These are phyloP conservation scores for Eucalyptus guilfoylei DNA, from an alignment of 345 rosid species.

Conservation along the genomic window DNA sequence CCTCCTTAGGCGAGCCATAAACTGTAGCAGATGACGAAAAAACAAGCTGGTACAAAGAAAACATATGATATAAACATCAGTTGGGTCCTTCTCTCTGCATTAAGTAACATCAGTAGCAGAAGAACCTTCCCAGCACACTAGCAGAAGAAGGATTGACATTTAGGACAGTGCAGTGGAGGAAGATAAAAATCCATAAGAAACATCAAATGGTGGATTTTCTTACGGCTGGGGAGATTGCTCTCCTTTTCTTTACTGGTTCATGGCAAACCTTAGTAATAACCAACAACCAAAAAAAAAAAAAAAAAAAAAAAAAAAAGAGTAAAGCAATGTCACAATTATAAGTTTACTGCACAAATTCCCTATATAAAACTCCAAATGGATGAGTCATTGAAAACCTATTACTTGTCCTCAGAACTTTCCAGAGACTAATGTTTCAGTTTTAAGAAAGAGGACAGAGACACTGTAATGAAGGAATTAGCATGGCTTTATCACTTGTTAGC, in stretches of 20 bases:
- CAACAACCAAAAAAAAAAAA: not conserved
- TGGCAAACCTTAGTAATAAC: not conserved
- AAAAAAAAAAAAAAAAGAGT: not conserved
- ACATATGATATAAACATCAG: not conserved
- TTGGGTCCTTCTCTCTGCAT: not conserved
- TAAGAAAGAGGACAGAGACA: not conserved
- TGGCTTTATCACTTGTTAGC: not conserved
- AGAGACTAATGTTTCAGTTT: not conserved
- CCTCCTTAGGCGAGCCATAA: conserved; percentile 95
- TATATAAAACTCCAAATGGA: not conserved
- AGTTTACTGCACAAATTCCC: not conserved
- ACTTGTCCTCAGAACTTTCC: not conserved
- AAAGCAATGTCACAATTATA: not conserved
- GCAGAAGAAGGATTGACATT: not conserved
- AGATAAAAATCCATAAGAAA: not conserved
- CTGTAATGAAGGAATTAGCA: not conserved
- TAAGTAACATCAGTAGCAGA: not conserved
- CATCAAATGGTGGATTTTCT: not conserved
- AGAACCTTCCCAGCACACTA: not conserved
- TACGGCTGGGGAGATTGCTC: not conserved
- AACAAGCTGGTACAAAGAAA: conserved; percentile 51
- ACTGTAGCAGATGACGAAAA: conserved; percentile 99
- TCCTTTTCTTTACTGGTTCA: not conserved
- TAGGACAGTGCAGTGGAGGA: not conserved
- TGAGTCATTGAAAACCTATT: not conserved